phyloP scores from a whole-genome alignment of 768 basidiomycete species.

The Sporobolomyces phaffii region DNA sequence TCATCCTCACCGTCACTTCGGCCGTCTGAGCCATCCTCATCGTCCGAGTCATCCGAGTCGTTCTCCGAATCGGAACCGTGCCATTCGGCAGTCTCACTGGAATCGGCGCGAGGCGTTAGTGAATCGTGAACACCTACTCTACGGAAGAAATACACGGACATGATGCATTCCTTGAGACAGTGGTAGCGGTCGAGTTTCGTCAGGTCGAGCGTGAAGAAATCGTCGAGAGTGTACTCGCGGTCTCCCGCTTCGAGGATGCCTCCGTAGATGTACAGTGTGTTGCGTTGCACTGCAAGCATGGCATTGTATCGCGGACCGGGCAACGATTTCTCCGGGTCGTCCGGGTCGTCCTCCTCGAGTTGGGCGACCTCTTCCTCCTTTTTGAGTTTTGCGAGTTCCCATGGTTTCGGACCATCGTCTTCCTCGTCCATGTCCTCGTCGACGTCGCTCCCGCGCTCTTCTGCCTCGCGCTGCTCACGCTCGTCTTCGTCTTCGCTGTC shows the following conservation, averaged over 20 bases:
- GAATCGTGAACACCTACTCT: not conserved
- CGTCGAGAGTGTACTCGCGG: conserved; percentile 80
- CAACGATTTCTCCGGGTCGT: conserved; percentile 60
- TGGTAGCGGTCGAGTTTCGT: conserved; percentile 75
- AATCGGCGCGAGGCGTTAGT: too few species aligned
- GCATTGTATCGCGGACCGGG: conserved; percentile 77
- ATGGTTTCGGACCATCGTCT: conserved; percentile 36
- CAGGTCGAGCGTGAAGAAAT: conserved; percentile 71
- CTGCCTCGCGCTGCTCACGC: conserved; percentile 23
- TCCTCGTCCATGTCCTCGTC: conserved; percentile 35
- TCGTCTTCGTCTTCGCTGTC: conserved; percentile 14
- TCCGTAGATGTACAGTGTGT: conserved; percentile 82
- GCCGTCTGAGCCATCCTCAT: conserved; percentile 48
- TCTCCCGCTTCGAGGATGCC: conserved; percentile 79
- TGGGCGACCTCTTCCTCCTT: conserved; percentile 41
- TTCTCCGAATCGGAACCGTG: conserved; percentile 53
- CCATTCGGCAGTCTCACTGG: conserved; percentile 51
- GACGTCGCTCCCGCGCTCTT: conserved; percentile 22
- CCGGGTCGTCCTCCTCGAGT: conserved; percentile 52
- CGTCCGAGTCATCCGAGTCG: conserved; percentile 52
- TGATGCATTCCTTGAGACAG: conserved; percentile 67
- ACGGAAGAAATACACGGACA: conserved; percentile 47
- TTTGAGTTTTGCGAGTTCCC: conserved; percentile 38
- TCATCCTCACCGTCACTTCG: conserved; percentile 40
- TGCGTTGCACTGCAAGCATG: conserved; percentile 76